Percentiles rank a stretch among this genome's conserved stretches.
Conservation (phyloP, 2,329 filamentous ascomycete species). For the Paracoccidioides lutzii region DNA sequence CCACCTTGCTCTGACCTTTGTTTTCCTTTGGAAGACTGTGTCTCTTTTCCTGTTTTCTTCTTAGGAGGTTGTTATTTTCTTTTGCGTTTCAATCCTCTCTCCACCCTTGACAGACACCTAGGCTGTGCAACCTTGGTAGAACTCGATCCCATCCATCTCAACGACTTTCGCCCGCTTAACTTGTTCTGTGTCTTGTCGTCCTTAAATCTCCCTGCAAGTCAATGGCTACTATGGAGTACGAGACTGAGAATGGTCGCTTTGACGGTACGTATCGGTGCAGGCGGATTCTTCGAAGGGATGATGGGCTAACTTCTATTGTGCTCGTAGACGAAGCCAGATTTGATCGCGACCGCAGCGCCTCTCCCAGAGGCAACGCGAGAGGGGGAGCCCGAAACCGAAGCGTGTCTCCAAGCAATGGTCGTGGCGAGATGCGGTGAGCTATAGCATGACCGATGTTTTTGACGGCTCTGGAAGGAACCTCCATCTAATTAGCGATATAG, state of each 20-base stretch:
- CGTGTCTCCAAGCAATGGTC: slow-evolving; percentile 47
- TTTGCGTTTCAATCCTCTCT: neutral
- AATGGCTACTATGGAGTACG: slow-evolving; percentile 48
- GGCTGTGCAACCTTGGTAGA: neutral
- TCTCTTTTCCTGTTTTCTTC: neutral
- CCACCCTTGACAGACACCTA: no score
- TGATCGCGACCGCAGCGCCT: slow-evolving; percentile 54
- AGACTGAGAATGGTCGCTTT: slow-evolving; percentile 52
- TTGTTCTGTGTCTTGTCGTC: neutral
- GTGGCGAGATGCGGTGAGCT: slow-evolving; percentile 39
- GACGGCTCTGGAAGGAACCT: neutral
- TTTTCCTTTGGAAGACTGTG: neutral
- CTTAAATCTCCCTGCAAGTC: neutral
- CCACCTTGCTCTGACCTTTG: neutral
- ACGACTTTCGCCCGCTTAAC: slow-evolving; percentile 14
- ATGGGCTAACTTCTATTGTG: slow-evolving; percentile 9
- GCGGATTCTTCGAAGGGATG: slow-evolving; percentile 6
- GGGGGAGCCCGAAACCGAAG: slow-evolving; percentile 44
- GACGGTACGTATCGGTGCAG: slow-evolving; percentile 41
- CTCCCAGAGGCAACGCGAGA: slow-evolving; percentile 45
- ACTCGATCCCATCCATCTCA: neutral
- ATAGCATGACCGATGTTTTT: neutral
- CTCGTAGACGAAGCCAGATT: slow-evolving; percentile 47
- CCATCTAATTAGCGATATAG: neutral
- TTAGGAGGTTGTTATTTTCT: neutral